These are phyloP conservation scores for Eucalyptus polyanthemos DNA, from an alignment of 345 rosid genomes.

Conservation along the genomic window DNA sequence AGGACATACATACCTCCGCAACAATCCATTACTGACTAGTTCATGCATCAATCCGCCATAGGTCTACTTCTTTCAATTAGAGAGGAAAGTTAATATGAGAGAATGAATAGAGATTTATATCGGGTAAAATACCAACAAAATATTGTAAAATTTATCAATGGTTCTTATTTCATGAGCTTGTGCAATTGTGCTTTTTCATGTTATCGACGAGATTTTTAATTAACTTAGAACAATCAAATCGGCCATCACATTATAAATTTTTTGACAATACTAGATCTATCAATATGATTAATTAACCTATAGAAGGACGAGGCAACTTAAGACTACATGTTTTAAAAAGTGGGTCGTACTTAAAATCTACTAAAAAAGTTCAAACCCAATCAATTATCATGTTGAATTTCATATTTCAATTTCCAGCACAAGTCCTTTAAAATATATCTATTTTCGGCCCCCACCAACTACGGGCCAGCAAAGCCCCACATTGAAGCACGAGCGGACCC, in stretches of 20 bases:
- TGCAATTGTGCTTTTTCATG: neutral
- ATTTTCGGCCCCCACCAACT: neutral
- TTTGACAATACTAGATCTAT: neutral
- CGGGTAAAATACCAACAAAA: rapidly evolving
- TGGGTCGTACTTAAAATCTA: neutral
- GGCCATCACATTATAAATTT: rapidly evolving
- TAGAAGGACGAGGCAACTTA: neutral
- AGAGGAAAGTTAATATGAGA: neutral
- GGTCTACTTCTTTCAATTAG: neutral
- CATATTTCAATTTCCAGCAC: neutral
- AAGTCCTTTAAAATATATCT: neutral
- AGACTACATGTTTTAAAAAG: neutral
- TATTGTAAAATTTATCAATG: neutral
- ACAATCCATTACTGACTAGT: neutral
- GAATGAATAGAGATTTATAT: rapidly evolving
- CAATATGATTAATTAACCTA: neutral
- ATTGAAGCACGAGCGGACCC: neutral
- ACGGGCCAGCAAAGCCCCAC: neutral
- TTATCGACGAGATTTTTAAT: rapidly evolving
- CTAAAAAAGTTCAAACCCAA: neutral
- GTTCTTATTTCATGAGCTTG: neutral
- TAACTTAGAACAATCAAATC: neutral
- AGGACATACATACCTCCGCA: neutral
- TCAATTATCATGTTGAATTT: neutral
- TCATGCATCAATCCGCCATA: neutral